phyloP scores from a whole-genome alignment of 306 rosid species.

The Carpinus viminea region DNA sequence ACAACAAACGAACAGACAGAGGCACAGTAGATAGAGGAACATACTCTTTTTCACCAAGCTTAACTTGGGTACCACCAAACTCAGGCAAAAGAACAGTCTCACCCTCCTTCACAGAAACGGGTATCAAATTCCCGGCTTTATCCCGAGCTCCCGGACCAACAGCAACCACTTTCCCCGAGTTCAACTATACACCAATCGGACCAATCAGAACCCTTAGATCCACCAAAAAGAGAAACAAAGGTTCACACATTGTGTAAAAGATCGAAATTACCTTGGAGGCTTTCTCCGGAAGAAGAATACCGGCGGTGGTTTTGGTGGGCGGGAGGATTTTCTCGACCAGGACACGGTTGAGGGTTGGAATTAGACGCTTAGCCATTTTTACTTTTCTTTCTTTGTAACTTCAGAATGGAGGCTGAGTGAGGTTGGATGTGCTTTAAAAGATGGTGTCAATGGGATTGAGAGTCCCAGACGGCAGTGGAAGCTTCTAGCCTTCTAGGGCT shows the following conservation, averaged over 20 bases:
- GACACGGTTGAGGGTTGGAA: conserved; percentile 76
- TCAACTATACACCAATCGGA: conserved; percentile 44
- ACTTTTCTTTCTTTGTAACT: too few relatives aligned
- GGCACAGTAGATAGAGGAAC: background rate
- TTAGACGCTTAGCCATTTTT: conserved; percentile 79
- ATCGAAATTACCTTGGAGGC: conserved; percentile 58
- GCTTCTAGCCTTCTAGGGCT: conserved; percentile 50
- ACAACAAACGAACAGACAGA: background rate
- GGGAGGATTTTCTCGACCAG: conserved; percentile 79
- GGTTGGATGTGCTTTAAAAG: conserved; percentile 18
- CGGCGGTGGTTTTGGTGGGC: conserved; percentile 76
- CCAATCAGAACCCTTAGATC: background rate
- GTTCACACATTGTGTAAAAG: background rate
- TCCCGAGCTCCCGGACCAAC: conserved; percentile 86
- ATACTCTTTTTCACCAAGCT: conserved; percentile 91
- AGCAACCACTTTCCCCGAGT: conserved; percentile 83
- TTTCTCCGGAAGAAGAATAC: conserved; percentile 83
- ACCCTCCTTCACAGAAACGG: conserved; percentile 72
- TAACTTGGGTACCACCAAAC: conserved; percentile 79
- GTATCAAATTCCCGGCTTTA: conserved; percentile 63
- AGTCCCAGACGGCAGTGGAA: conserved; percentile 52
- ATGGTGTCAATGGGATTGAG: background rate
- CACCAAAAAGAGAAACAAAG: background rate
- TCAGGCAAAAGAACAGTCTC: conserved; percentile 90
- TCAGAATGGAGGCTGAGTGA: background rate